A percentile compares a stretch with the other conserved stretches of the same genome.
These are phyloP conservation scores for Penicillium fuscoglaucum DNA, from an alignment of 2,329 filamentous ascomycete species.

Conservation along the genomic window DNA sequence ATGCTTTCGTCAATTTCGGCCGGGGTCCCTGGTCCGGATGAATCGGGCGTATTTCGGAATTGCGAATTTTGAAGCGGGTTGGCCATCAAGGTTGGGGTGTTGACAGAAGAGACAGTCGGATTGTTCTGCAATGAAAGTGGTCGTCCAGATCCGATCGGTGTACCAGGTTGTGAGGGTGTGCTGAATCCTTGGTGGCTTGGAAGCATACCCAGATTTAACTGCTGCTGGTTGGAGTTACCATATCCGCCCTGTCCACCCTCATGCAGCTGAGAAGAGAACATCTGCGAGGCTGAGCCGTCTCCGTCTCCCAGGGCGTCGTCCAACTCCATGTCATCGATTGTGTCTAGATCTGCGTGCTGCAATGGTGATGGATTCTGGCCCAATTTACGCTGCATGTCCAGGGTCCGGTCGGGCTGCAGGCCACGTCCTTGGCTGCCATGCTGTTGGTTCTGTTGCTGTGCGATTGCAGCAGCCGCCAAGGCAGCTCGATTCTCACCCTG, in stretches of 20 bases:
- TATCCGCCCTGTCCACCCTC: slow-evolving; percentile 65
- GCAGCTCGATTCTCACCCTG: slow-evolving; percentile 55
- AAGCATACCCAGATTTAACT: slow-evolving; percentile 78
- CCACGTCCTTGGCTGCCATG: slow-evolving; percentile 39
- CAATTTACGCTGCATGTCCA: slow-evolving; percentile 42
- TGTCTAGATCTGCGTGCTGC: slow-evolving; percentile 67
- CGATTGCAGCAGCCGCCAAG: slow-evolving; percentile 47
- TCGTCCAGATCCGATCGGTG: slow-evolving; percentile 70
- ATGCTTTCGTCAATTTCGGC: slow-evolving; percentile 75
- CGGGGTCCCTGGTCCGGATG: slow-evolving; percentile 68
- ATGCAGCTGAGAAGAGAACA: slow-evolving; percentile 63
- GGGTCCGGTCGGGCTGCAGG: slow-evolving; percentile 35
- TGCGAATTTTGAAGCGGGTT: slow-evolving; percentile 64
- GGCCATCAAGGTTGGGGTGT: slow-evolving; percentile 85
- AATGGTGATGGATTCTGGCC: slow-evolving; percentile 35
- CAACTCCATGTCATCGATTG: slow-evolving; percentile 94
- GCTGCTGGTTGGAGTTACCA: slow-evolving; percentile 61
- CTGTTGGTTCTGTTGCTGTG: slow-evolving; percentile 53
- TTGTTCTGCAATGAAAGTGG: slow-evolving; percentile 81
- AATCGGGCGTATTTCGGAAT: slow-evolving; percentile 60
- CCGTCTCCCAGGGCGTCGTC: slow-evolving; percentile 70
- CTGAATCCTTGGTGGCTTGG: slow-evolving; percentile 74
- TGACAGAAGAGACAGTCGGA: slow-evolving; percentile 94
- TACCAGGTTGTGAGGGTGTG: slow-evolving; percentile 75
- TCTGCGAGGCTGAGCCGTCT: slow-evolving; percentile 38